Evolutionary conservation across 768 basidiomycete species (phyloP).

Genomic region (Naganishia vishniacii): DNA sequence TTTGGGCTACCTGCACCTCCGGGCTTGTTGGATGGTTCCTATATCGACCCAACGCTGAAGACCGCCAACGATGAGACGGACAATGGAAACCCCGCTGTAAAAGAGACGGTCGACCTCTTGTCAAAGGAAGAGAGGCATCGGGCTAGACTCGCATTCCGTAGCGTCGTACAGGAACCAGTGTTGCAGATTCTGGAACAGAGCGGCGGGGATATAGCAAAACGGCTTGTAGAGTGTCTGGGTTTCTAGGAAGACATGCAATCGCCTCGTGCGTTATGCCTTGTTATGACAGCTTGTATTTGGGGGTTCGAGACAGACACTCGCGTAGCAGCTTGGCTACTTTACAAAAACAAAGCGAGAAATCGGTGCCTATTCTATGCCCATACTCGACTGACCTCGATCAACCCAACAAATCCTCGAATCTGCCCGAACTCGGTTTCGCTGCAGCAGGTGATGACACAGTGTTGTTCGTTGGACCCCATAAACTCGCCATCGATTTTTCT

Average conservation of each 20-base stretch:
- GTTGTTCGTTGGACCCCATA: conserved; percentile 60
- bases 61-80: neutral
- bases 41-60: neutral
- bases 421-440: conserved; percentile 3
- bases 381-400: too few species aligned
- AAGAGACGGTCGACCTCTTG: neutral
- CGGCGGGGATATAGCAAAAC: conserved; percentile 9
- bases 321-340: too few species aligned
- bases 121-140: neutral
- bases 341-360: too few species aligned
- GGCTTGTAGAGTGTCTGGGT: conserved; percentile 8
- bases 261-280: too few species aligned
- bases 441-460: conserved; percentile 1
- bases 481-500: conserved; percentile 72
- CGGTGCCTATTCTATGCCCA: too few species aligned
- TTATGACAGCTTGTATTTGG: too few species aligned
- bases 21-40: conserved; percentile 55
- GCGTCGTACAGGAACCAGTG: conserved; percentile 8
- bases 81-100: neutral
- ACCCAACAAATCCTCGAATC: conserved; percentile 50
- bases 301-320: too few species aligned
- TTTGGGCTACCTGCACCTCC: conserved; percentile 74
- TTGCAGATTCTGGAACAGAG: conserved; percentile 15
- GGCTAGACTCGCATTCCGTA: conserved; percentile 13
- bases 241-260: conserved; percentile 8